Conservation (phyloP, 2,329 filamentous ascomycete genomes). For the Botrytis medusae region DNA sequence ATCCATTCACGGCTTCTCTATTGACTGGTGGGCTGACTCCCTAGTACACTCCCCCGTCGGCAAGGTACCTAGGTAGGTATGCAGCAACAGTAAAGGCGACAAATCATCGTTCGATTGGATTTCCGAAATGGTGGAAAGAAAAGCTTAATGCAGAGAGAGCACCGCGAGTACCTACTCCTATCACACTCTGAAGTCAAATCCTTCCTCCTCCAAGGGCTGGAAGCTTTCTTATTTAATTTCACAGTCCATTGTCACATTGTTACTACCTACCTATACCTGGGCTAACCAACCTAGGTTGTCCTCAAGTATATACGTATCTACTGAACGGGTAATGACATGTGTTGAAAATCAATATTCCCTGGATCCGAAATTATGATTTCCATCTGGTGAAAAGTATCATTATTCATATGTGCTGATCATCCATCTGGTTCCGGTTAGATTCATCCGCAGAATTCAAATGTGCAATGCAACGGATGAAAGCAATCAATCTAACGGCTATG, state of each 20-base stretch:
- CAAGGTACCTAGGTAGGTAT: neutral
- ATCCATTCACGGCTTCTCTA: neutral
- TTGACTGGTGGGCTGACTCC: neutral
- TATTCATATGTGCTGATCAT: neutral
- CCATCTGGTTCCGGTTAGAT: neutral
- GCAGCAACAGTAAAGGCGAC: neutral
- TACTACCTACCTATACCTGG: neutral
- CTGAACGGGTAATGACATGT: neutral
- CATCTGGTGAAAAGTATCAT: neutral
- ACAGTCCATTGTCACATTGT: neutral
- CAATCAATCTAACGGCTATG: neutral
- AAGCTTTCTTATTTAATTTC: neutral
- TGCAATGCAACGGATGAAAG: neutral
- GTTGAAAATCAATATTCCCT: neutral
- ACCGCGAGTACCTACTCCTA: neutral
- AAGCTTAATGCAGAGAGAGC: neutral
- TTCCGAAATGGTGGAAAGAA: neutral
- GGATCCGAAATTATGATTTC: slow-evolving; percentile 8
- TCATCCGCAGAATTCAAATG: neutral
- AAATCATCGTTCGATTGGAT: neutral
- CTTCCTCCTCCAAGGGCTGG: neutral
- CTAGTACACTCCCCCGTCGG: no score
- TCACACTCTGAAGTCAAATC: neutral
- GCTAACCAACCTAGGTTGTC: neutral
- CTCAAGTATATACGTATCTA: neutral